phyloP scores from a whole-genome alignment of 495 filamentous ascomycete species.

The Penicillium bialowiezense region DNA sequence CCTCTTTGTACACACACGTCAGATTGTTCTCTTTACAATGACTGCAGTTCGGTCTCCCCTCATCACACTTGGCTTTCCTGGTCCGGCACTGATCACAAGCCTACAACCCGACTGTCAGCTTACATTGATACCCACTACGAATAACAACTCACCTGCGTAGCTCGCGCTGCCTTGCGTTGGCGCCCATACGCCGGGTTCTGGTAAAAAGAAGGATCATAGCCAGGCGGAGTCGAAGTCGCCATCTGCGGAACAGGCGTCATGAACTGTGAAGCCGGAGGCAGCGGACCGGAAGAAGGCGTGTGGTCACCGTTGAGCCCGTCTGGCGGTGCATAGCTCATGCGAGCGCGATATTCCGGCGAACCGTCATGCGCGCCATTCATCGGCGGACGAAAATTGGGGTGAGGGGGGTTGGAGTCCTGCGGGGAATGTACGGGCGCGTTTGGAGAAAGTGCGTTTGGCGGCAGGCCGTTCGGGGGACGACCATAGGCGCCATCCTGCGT shows the following conservation, averaged over 20 bases:
- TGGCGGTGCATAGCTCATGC: slow-evolving; percentile 32
- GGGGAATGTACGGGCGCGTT: slow-evolving; percentile 30
- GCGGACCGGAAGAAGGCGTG: slow-evolving; percentile 20
- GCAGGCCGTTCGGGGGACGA: slow-evolving; percentile 34
- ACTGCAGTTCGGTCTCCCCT: slow-evolving; percentile 56
- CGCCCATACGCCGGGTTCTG: slow-evolving; percentile 34
- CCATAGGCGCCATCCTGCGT: slow-evolving; percentile 36
- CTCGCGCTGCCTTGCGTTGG: slow-evolving; percentile 42
- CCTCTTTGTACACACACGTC: slow-evolving; percentile 57
- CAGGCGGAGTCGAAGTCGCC: slow-evolving; percentile 22
- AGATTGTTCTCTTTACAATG: slow-evolving; percentile 58
- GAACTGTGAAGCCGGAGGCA: slow-evolving; percentile 29
- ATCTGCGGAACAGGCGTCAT: slow-evolving; percentile 23
- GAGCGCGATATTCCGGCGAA: slow-evolving; percentile 36
- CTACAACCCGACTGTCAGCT: slow-evolving; percentile 26
- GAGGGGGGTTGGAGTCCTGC: slow-evolving; percentile 23
- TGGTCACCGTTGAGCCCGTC: slow-evolving; percentile 29
- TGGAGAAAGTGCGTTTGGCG: slow-evolving; percentile 33
- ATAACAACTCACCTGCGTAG: slow-evolving; percentile 35
- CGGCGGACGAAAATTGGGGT: slow-evolving; percentile 26
- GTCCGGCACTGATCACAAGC: slow-evolving; percentile 61
- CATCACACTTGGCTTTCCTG: slow-evolving; percentile 63
- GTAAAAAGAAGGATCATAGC: slow-evolving; percentile 34
- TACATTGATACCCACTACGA: background rate
- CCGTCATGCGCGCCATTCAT: slow-evolving; percentile 39